phyloP scores from a whole-genome alignment of 352 stramenopile genomes.

The Phytopythium oedochilum region DNA sequence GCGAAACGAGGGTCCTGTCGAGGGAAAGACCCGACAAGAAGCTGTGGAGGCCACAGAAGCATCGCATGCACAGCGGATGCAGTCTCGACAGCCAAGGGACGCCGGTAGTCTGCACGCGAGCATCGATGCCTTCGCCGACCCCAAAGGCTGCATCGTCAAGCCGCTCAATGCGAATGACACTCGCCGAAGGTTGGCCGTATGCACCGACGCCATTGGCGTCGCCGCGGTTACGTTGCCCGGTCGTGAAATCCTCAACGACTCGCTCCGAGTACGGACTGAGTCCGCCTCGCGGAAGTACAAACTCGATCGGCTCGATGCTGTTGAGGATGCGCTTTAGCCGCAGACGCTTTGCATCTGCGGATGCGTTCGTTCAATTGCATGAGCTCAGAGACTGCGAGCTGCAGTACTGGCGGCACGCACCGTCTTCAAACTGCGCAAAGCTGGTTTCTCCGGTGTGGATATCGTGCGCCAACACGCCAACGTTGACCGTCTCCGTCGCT shows the following conservation, averaged over 20 bases:
- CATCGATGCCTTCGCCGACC: slow-evolving; percentile 3
- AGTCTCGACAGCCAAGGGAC: slow-evolving; percentile 5
- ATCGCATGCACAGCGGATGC: slow-evolving; percentile 17
- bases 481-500: slow-evolving; percentile 18
- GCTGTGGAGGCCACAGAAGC: slow-evolving; percentile 26
- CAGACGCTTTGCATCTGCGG: slow-evolving; percentile 24
- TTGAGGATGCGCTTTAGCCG: slow-evolving; percentile 18
- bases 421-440: slow-evolving; percentile 45
- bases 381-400: not conserved
- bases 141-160: slow-evolving; percentile 20
- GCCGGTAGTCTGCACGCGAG: not conserved
- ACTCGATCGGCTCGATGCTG: slow-evolving; percentile 34
- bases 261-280: slow-evolving; percentile 40
- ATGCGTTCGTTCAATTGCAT: too few species aligned
- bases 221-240: not conserved
- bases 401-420: slow-evolving; percentile 6
- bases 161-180: slow-evolving; percentile 20
- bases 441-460: slow-evolving; percentile 35
- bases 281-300: slow-evolving; percentile 27
- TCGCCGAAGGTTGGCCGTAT: not conserved
- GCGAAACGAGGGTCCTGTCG: slow-evolving; percentile 18
- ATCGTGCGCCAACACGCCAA: slow-evolving; percentile 34
- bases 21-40: slow-evolving; percentile 24
- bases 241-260: slow-evolving; percentile 21
- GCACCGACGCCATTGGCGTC: not conserved